phyloP scores from a whole-genome alignment of 1,139 yeast species.

The Lodderomyces metapsilosis region DNA sequence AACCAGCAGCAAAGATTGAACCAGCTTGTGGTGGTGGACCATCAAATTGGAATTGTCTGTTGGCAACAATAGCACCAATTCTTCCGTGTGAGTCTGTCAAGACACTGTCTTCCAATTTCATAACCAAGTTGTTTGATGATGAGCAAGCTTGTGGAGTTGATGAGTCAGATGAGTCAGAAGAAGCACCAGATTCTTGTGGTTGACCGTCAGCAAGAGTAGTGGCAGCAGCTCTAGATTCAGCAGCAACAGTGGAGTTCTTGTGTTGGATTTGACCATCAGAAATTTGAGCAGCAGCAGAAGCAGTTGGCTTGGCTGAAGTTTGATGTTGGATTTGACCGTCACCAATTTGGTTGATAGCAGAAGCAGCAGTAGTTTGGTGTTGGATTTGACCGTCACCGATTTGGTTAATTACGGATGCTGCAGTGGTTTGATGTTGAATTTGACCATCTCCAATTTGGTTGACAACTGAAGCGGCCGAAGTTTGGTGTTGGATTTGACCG shows the following conservation, averaged over 20 bases:
- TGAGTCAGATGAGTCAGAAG: background rate
- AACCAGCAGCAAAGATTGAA: constrained; percentile 81
- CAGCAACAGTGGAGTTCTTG: constrained; percentile 15
- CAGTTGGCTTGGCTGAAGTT: constrained; percentile 23
- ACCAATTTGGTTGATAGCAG: constrained; percentile 30
- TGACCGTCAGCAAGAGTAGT: constrained; percentile 5
- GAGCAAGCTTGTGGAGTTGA: constrained; percentile 11
- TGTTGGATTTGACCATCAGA: constrained; percentile 13
- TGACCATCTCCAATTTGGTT: constrained; percentile 63
- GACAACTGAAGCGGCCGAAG: constrained; percentile 36
- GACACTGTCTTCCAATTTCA: constrained; percentile 52
- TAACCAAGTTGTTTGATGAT: constrained; percentile 22
- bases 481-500: constrained; percentile 37
- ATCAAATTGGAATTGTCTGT: constrained; percentile 86
- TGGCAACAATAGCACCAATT: constrained; percentile 80
- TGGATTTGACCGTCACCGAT: constrained; percentile 44
- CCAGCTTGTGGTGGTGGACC: constrained; percentile 94
- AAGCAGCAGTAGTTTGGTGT: constrained; percentile 32
- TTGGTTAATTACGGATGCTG: constrained; percentile 26
- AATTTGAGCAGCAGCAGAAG: constrained; percentile 23
- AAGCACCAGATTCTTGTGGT: constrained; percentile 1
- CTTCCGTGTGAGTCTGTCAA: constrained; percentile 65
- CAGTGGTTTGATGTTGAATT: constrained; percentile 53
- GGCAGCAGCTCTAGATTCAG: constrained; percentile 5
- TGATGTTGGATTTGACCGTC: constrained; percentile 39